Conservation (phyloP, 2,329 filamentous ascomycete genomes). For the Didymella keratinophila region DNA sequence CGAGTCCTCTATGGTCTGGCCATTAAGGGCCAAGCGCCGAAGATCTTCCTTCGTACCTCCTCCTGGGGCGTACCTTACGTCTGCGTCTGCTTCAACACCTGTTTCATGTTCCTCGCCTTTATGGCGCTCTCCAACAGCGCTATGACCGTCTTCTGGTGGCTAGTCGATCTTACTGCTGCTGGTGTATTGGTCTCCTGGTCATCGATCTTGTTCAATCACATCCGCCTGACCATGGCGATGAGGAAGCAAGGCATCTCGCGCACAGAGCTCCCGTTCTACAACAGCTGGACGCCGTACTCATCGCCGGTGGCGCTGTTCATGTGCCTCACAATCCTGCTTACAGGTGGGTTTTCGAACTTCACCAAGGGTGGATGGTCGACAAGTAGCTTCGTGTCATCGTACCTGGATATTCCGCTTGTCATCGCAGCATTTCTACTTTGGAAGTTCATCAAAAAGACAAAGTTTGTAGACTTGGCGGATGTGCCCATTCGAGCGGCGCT, state of each 20-base stretch:
- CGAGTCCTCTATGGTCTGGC: slow-evolving; percentile 58
- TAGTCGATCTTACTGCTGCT: slow-evolving; percentile 70
- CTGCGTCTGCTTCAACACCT: slow-evolving; percentile 43
- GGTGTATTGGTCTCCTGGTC: slow-evolving; percentile 62
- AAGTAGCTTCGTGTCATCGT: slow-evolving; percentile 45
- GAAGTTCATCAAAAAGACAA: slow-evolving; percentile 71
- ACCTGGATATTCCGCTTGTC: slow-evolving; percentile 48
- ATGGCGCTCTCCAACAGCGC: slow-evolving; percentile 56
- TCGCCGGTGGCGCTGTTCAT: slow-evolving; percentile 43
- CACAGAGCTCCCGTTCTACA: slow-evolving; percentile 39
- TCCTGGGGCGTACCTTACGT: slow-evolving; percentile 52
- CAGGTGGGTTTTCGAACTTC: slow-evolving; percentile 65
- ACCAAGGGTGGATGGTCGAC: slow-evolving; percentile 51
- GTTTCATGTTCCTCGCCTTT: slow-evolving; percentile 57
- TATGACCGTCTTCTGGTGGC: slow-evolving; percentile 67
- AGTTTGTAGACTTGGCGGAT: slow-evolving; percentile 45
- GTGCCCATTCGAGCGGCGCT: slow-evolving; percentile 37
- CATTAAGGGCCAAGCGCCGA: slow-evolving; percentile 60
- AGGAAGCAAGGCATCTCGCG: slow-evolving; percentile 63
- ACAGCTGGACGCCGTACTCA: slow-evolving; percentile 47
- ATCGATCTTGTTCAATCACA: slow-evolving; percentile 62
- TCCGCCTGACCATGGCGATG: slow-evolving; percentile 60
- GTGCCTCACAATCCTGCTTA: slow-evolving; percentile 71
- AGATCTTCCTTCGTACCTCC: slow-evolving; percentile 56
- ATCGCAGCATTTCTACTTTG: slow-evolving; percentile 65